Evolutionary conservation across 352 stramenopile species (phyloP).

Genomic region (Phytophthora ramorum): DNA sequence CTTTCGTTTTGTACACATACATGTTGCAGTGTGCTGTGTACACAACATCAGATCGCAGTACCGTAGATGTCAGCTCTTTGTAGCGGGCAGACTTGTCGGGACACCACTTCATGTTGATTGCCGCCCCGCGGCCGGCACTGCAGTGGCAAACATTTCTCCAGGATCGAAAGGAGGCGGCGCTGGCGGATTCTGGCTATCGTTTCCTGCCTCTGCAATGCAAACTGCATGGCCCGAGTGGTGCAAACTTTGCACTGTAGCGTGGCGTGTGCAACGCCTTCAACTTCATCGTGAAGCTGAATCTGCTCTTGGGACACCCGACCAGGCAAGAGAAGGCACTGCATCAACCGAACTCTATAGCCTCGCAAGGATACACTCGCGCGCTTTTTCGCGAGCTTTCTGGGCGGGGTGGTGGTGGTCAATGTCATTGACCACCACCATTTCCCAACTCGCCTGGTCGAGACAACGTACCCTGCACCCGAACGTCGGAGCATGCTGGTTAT

Average conservation of each 20-base stretch:
- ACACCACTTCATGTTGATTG: too few relatives aligned
- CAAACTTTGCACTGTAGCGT: too few relatives aligned
- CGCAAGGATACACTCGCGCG: conserved; percentile 28
- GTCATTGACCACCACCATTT: too few relatives aligned
- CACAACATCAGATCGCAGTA: conserved; percentile 2
- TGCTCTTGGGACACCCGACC: conserved; percentile 30
- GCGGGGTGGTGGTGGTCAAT: too few relatives aligned
- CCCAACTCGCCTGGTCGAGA: conserved; percentile 27
- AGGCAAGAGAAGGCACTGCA: conserved; percentile 18
- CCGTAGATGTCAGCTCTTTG: conserved; percentile 2
- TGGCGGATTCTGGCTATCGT: neutral
- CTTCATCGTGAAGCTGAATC: conserved; percentile 34
- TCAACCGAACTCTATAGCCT: conserved; percentile 16
- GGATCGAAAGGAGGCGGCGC: conserved; percentile 8
- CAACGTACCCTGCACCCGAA: conserved; percentile 17
- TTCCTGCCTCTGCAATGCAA: conserved; percentile 5
- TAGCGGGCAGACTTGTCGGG: too few relatives aligned
- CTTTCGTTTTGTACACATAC: too few relatives aligned
- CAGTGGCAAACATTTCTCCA: conserved; percentile 25
- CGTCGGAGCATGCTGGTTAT: conserved; percentile 27
- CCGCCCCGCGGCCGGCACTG: too few relatives aligned
- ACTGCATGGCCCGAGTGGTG: too few relatives aligned
- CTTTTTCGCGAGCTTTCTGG: neutral
- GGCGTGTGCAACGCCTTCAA: conserved; percentile 31
- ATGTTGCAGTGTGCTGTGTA: too few relatives aligned